Evolutionary conservation across 148 eudicot species (phyloP).

Genomic region (Simmondsia chinensis): DNA sequence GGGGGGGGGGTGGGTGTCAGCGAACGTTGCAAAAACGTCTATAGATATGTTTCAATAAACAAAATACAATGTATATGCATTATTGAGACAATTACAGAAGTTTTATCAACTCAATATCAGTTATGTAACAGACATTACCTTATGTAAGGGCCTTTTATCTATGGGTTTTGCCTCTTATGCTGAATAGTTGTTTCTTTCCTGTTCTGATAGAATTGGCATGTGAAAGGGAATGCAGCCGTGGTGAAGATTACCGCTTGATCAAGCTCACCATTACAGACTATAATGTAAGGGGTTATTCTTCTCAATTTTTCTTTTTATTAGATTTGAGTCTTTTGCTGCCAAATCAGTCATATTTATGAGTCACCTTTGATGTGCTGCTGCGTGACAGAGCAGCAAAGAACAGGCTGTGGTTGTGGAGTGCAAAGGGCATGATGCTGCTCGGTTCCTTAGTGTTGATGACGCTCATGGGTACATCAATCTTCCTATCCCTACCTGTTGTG

Average conservation of each 20-base stretch:
- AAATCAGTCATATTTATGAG: background rate
- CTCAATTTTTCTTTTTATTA: background rate
- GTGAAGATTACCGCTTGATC: conserved; percentile 95
- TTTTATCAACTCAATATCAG: no score
- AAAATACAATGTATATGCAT: no score
- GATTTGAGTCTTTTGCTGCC: background rate
- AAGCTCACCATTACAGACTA: conserved; percentile 78
- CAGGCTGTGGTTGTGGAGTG: conserved; percentile 76
- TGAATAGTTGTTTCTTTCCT: background rate
- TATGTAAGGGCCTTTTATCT: no score
- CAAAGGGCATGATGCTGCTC: conserved; percentile 98
- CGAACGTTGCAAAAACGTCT: no score
- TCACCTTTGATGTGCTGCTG: background rate
- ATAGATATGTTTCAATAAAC: no score
- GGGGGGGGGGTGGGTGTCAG: no score
- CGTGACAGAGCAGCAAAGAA: conserved; percentile 51
- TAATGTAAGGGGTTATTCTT: conserved; percentile 26
- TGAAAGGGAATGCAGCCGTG: conserved; percentile 98
- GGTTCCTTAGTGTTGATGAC: conserved; percentile 62
- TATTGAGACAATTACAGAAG: no score
- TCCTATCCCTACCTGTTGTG: no score
- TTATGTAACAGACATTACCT: no score
- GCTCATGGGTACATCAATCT: conserved; percentile 64
- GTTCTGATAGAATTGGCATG: conserved; percentile 55
- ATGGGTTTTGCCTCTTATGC: no score